Evolutionary conservation across 768 basidiomycete species (phyloP).

Genomic region (Infundibulicybe gibba): DNA sequence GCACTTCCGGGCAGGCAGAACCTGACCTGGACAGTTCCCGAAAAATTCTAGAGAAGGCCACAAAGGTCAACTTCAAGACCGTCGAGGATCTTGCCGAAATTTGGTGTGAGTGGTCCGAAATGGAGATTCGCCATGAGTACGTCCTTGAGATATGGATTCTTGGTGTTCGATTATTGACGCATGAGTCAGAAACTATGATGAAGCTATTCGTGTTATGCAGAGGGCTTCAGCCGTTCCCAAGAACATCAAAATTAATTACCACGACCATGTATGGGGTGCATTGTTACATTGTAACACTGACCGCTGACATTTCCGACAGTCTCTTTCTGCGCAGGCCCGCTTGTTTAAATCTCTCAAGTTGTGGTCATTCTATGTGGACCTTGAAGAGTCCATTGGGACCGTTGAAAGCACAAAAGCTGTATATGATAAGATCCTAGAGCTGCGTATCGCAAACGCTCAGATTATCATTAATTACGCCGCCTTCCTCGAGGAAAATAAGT

Average conservation of each 20-base stretch:
- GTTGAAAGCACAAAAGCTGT: conserved; percentile 89
- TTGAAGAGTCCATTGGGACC: conserved; percentile 95
- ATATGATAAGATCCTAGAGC: conserved; percentile 94
- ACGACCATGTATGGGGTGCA: conserved; percentile 74
- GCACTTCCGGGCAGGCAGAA: conserved; percentile 74
- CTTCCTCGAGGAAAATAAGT: conserved; percentile 96
- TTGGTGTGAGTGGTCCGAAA: conserved; percentile 99
- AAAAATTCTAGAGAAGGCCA: conserved; percentile 91
- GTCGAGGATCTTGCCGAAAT: conserved; percentile 98
- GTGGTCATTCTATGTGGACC: conserved; percentile 98
- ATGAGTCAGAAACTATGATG: conserved; percentile 84
- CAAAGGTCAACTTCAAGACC: conserved; percentile 87
- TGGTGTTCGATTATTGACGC: conserved; percentile 2
- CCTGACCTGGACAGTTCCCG: conserved; percentile 80
- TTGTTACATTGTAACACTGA: too few relatives aligned
- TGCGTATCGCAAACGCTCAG: conserved; percentile 97
- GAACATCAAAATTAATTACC: conserved; percentile 87
- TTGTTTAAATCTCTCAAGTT: conserved; percentile 97
- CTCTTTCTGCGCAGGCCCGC: conserved; percentile 80
- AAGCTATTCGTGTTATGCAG: conserved; percentile 94
- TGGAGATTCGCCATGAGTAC: conserved; percentile 95
- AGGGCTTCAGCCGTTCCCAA: conserved; percentile 90
- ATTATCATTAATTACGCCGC: conserved; percentile 96
- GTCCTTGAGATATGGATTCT: conserved; percentile 23
- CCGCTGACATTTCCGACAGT: conserved; percentile 32